These are phyloP conservation scores for Trichoderma sp. DNA, from an alignment of 2,329 filamentous ascomycete genomes.

Conservation along the genomic window DNA sequence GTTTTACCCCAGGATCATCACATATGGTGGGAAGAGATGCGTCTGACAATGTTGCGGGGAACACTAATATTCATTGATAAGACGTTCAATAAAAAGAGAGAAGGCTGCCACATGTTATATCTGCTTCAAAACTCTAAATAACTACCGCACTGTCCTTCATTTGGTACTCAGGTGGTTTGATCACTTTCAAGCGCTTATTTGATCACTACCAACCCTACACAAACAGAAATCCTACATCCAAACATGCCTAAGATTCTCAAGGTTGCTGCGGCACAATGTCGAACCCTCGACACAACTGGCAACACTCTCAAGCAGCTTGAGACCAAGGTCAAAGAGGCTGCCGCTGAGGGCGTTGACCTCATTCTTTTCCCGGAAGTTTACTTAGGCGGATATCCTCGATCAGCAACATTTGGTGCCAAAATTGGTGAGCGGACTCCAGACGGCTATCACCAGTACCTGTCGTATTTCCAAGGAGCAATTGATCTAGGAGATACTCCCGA, in stretches of 20 bases:
- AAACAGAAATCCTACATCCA: neutral
- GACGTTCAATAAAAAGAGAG: neutral
- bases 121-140: neutral
- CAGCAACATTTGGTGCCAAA: neutral
- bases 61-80: neutral
- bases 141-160: neutral
- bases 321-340: neutral
- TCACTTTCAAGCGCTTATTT: neutral
- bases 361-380: neutral
- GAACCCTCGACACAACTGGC: neutral
- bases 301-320: neutral
- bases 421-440: neutral
- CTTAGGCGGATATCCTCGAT: neutral
- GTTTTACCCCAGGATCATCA: neutral
- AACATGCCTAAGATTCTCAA: neutral
- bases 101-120: neutral
- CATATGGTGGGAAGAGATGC: neutral
- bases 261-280: neutral
- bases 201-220: neutral
- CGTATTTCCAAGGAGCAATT: neutral
- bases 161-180: neutral
- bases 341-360: neutral
- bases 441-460: neutral
- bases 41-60: neutral
- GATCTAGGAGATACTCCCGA: conserved; percentile 2